Conservation (phyloP, 768 basidiomycete species). For the Mycena pura region DNA sequence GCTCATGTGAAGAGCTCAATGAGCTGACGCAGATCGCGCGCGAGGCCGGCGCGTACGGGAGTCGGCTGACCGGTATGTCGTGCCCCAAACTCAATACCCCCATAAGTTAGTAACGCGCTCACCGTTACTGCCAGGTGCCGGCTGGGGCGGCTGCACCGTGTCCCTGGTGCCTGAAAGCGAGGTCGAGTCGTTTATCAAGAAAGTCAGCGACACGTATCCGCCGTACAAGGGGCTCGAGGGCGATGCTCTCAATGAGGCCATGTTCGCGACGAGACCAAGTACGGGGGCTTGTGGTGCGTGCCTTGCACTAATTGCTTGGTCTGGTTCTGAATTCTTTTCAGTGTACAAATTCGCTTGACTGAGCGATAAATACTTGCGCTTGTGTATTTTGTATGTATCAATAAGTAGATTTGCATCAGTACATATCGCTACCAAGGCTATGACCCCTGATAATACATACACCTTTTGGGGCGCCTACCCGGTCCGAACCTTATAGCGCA, state of each 20-base stretch:
- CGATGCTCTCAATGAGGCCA: slow-evolving; percentile 65
- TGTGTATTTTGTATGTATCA: slow-evolving; percentile 16
- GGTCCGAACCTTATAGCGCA: too few relatives aligned
- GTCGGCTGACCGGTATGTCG: slow-evolving; percentile 77
- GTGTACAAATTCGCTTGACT: slow-evolving; percentile 17
- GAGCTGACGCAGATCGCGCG: slow-evolving; percentile 68
- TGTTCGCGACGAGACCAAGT: slow-evolving; percentile 86
- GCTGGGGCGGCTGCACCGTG: slow-evolving; percentile 92
- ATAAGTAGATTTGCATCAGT: too few relatives aligned
- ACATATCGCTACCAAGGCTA: too few relatives aligned
- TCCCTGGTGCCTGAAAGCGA: slow-evolving; percentile 73
- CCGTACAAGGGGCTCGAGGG: slow-evolving; percentile 69
- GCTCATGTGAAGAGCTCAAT: slow-evolving; percentile 82
- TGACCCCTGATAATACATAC: too few relatives aligned
- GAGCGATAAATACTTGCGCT: neutral
- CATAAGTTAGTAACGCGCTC: neutral
- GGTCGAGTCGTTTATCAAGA: slow-evolving; percentile 68
- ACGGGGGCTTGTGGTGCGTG: slow-evolving; percentile 81
- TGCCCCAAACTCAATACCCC: neutral
- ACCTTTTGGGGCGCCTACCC: too few relatives aligned
- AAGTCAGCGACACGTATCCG: slow-evolving; percentile 63
- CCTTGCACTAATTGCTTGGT: slow-evolving; percentile 5
- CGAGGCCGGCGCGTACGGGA: slow-evolving; percentile 78
- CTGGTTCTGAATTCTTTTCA: neutral
- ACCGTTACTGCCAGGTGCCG: slow-evolving; percentile 61